phyloP scores from a whole-genome alignment of 1,139 yeast species.

The Candida anutae region DNA sequence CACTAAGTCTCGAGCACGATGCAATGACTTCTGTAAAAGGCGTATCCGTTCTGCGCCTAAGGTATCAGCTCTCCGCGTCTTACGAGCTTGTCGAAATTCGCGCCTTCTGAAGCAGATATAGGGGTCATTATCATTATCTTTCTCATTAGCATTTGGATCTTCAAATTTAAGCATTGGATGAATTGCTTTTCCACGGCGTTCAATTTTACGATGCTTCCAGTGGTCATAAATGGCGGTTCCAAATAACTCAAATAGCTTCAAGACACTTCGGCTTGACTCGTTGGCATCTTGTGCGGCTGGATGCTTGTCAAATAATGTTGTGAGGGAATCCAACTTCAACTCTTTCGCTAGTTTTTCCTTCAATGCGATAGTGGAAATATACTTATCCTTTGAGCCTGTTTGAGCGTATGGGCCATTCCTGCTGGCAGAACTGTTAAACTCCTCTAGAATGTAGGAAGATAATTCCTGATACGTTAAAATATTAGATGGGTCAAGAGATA shows the following conservation, averaged over 20 bases:
- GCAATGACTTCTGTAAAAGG: constrained; percentile 66
- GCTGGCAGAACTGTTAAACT: constrained; percentile 19
- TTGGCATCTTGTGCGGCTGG: constrained; percentile 21
- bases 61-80: constrained; percentile 90
- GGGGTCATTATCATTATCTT: constrained; percentile 87
- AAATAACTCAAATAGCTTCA: constrained; percentile 49
- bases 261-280: constrained; percentile 38
- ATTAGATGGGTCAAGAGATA: constrained; percentile 77
- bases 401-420: constrained; percentile 22
- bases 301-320: constrained; percentile 46
- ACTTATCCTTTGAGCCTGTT: constrained; percentile 22
- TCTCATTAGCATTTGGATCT: constrained; percentile 67
- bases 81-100: constrained; percentile 91
- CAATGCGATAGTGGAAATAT: constrained; percentile 28
- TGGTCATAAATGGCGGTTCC: constrained; percentile 71
- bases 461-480: constrained; percentile 67
- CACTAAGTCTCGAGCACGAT: constrained; percentile 65
- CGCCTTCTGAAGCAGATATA: constrained; percentile 94
- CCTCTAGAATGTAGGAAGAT: constrained; percentile 37
- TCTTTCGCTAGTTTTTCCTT: constrained; percentile 37
- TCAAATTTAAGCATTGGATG: constrained; percentile 77
- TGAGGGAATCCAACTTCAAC: constrained; percentile 30
- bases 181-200: constrained; percentile 61
- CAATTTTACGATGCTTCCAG: constrained; percentile 72
- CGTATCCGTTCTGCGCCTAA: constrained; percentile 83